These are phyloP conservation scores for Trametes cinnabarina DNA, from an alignment of 768 basidiomycete genomes.

Conservation along the genomic window DNA sequence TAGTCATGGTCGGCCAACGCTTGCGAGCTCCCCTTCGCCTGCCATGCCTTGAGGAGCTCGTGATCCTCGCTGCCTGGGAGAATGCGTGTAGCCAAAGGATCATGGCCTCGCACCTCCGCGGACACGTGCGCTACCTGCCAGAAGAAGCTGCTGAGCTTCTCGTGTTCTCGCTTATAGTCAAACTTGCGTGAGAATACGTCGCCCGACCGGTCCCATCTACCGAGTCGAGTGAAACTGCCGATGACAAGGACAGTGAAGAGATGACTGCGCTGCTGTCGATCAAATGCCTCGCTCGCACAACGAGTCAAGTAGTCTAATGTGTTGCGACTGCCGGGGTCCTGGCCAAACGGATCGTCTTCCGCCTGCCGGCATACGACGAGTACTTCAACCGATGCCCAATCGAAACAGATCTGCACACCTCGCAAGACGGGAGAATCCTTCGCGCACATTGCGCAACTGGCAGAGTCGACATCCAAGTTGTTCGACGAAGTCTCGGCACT, in stretches of 20 bases:
- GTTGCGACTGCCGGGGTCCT: neutral
- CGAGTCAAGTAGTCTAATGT: neutral
- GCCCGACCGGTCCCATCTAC: neutral
- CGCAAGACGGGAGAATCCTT: no score
- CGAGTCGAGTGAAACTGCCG: neutral
- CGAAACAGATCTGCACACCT: no score
- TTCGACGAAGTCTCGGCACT: no score
- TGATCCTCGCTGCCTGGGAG: neutral
- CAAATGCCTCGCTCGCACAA: neutral
- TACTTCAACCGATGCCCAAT: no score
- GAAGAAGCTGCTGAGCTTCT: neutral
- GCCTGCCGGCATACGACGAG: no score
- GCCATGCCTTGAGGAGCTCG: neutral
- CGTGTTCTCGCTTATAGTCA: neutral
- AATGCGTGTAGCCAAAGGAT: neutral
- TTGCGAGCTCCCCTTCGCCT: neutral
- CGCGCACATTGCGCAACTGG: no score
- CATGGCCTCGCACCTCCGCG: neutral
- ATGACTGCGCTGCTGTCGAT: slow-evolving; percentile 1
- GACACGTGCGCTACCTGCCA: neutral
- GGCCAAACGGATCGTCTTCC: neutral
- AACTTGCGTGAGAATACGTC: neutral
- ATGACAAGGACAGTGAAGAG: neutral
- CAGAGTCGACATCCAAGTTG: no score
- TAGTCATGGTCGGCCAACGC: neutral